phyloP scores from a whole-genome alignment of 2,329 filamentous ascomycete species.

The Claviceps quebecensis region DNA sequence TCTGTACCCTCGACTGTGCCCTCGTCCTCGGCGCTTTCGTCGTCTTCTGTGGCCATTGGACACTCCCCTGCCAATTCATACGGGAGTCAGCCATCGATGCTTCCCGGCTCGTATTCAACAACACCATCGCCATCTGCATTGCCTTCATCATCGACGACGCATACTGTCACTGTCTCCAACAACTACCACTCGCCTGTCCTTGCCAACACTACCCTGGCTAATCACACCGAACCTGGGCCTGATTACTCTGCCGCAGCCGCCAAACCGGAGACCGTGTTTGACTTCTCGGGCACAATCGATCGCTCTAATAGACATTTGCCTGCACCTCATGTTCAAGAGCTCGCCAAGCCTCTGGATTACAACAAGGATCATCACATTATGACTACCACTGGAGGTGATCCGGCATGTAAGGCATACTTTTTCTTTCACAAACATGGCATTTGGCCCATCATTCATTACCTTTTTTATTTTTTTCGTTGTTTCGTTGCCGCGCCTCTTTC shows the following conservation, averaged over 20 bases:
- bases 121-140: slow-evolving; percentile 18
- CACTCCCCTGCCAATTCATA: slow-evolving; percentile 25
- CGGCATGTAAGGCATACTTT: slow-evolving; percentile 31
- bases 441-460: background rate
- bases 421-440: background rate
- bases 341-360: slow-evolving; percentile 2
- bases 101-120: slow-evolving; percentile 27
- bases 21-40: slow-evolving; percentile 8
- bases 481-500: background rate
- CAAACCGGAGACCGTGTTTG: slow-evolving; percentile 30
- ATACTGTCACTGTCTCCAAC: slow-evolving; percentile 13
- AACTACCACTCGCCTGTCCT: slow-evolving; percentile 21
- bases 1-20: slow-evolving; percentile 16
- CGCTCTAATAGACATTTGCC: slow-evolving; percentile 26
- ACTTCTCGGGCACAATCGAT: slow-evolving; percentile 43
- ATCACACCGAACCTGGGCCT: slow-evolving; percentile 24
- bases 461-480: background rate
- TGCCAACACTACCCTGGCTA: slow-evolving; percentile 15
- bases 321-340: slow-evolving; percentile 1
- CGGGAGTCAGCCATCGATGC: slow-evolving; percentile 30
- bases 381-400: slow-evolving; percentile 16
- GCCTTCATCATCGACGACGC: slow-evolving; percentile 12
- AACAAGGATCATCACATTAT: slow-evolving; percentile 10
- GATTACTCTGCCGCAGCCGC: slow-evolving; percentile 33
- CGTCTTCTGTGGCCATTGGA: slow-evolving; percentile 11